Percentiles rank a stretch among this genome's conserved stretches.
Evolutionary conservation across 1,139 yeast genomes (phyloP).

Genomic region (Kodamaea derodonti): DNA sequence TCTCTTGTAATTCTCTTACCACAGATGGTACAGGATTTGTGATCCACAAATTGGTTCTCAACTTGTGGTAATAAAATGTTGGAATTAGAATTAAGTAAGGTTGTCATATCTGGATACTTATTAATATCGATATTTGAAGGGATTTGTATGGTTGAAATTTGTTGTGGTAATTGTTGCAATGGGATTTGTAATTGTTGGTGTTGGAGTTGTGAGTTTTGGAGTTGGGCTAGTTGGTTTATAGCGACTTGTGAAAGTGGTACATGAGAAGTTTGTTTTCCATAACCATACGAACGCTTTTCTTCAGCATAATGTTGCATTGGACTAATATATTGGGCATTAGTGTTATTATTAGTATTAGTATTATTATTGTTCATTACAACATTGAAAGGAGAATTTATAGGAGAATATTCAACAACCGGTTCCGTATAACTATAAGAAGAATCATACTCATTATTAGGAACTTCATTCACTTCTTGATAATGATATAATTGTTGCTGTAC

Average conservation of each 20-base stretch:
- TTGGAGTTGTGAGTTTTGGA: background rate
- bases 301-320: slow-evolving; percentile 1
- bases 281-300: background rate
- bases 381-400: slow-evolving; percentile 10
- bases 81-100: slow-evolving; percentile 36
- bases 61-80: slow-evolving; percentile 35
- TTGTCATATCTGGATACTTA: slow-evolving; percentile 39
- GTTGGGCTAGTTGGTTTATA: background rate
- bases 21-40: slow-evolving; percentile 48
- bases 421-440: slow-evolving; percentile 11
- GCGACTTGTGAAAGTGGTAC: background rate
- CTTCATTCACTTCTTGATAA: slow-evolving; percentile 6
- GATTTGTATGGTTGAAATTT: slow-evolving; percentile 6
- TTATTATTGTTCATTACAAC: slow-evolving; percentile 1
- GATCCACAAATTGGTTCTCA: slow-evolving; percentile 23
- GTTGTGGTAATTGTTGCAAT: background rate
- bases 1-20: slow-evolving; percentile 57
- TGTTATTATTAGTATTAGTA: slow-evolving; percentile 3
- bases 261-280: background rate
- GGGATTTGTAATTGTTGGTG: background rate
- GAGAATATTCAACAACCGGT: slow-evolving; percentile 8
- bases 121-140: slow-evolving; percentile 17
- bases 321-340: slow-evolving; percentile 4
- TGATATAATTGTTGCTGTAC: slow-evolving; percentile 7
- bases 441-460: slow-evolving; percentile 10